Base-by-base conservation (phyloP, 1,284 basidiomycete species). In the Fereydounia khargensis region DNA sequence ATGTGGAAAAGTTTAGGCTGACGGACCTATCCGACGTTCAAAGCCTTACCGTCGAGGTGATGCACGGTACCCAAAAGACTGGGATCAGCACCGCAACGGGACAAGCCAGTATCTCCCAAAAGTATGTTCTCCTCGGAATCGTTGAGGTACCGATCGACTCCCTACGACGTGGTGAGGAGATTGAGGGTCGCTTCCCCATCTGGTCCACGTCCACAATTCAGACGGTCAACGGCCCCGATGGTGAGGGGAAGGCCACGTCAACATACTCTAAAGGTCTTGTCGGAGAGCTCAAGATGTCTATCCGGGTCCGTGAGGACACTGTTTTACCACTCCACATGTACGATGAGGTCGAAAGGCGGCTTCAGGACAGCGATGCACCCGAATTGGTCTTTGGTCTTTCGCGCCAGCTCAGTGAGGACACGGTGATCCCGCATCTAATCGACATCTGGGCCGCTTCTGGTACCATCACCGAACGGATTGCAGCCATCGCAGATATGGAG, bases 111-210 rank as follows among this genome's bases (percentile, higher is more conserved):
- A 18, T 17, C n/a, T 20, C 33, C 7, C 33, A 35, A 16, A 67
- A 62, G 42, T 53, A 47, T 35, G 30, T 42, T 17, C 42, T 67
- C n/a, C 33, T 69, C 9, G 68, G 68, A 14, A 25, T 59, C 5
- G 66, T 68, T 25, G 56, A 66, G 40, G 48, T 70, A 13, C 63
- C 65, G 13, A 47, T 70, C 32, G 61, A 69, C n/a, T 67, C 55
- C 16, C 28, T 69, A 34, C 47, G 60, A 14, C 47, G 68, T 10
- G 65, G 65, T n/a, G 68, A 70, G 40, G 61, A 64, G 17, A 35
- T 70, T 11, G 56, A 66, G 4, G 68, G 68, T 7, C 65, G 64
- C 14, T 70, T 64, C 40, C 68, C 68, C 5, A 58, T 70, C 38
- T 70, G 66, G 65, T 63, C 64, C 35, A 30, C 43, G 17, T 41